Evolutionary conservation across 768 basidiomycete species (phyloP).

Genomic region (Candolleomyces eurysporus): DNA sequence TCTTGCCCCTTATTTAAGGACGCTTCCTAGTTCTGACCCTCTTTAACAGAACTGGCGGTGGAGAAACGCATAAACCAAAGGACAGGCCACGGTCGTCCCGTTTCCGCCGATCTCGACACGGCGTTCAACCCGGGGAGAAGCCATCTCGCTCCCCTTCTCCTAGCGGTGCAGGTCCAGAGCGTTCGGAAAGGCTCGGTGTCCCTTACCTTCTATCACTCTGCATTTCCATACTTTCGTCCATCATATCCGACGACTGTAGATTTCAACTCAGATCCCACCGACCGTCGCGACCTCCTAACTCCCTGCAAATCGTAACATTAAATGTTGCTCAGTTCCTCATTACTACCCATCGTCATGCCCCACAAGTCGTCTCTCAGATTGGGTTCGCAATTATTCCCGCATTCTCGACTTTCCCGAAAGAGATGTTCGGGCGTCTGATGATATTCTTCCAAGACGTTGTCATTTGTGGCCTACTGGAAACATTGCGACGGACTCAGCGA

Average conservation of each 20-base stretch:
- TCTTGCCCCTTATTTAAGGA: background rate
- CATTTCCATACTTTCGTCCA: slow-evolving; percentile 57
- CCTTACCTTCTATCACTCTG: slow-evolving; percentile 59
- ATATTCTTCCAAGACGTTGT: slow-evolving; percentile 66
- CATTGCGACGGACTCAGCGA: slow-evolving; percentile 38
- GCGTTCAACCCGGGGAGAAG: slow-evolving; percentile 38
- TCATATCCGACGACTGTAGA: slow-evolving; percentile 72
- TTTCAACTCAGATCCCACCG: slow-evolving; percentile 58
- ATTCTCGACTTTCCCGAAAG: slow-evolving; percentile 61
- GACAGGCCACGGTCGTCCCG: slow-evolving; percentile 34
- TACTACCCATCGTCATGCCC: slow-evolving; percentile 49
- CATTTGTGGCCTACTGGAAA: slow-evolving; percentile 51
- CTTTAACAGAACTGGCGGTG: background rate
- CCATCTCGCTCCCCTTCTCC: slow-evolving; percentile 56
- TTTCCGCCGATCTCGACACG: slow-evolving; percentile 45
- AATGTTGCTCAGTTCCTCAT: slow-evolving; percentile 72
- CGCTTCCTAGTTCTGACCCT: too few species aligned
- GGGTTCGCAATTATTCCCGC: slow-evolving; percentile 73
- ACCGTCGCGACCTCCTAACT: slow-evolving; percentile 67
- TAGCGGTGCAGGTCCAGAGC: slow-evolving; percentile 12
- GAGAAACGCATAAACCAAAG: slow-evolving; percentile 16
- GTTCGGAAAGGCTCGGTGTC: slow-evolving; percentile 25
- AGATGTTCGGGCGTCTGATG: slow-evolving; percentile 63
- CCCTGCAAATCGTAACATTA: slow-evolving; percentile 68
- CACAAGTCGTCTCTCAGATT: slow-evolving; percentile 54